Evolutionary conservation across 2,329 filamentous ascomycete genomes (phyloP).

Genomic region (Thermochaetoides dissita): DNA sequence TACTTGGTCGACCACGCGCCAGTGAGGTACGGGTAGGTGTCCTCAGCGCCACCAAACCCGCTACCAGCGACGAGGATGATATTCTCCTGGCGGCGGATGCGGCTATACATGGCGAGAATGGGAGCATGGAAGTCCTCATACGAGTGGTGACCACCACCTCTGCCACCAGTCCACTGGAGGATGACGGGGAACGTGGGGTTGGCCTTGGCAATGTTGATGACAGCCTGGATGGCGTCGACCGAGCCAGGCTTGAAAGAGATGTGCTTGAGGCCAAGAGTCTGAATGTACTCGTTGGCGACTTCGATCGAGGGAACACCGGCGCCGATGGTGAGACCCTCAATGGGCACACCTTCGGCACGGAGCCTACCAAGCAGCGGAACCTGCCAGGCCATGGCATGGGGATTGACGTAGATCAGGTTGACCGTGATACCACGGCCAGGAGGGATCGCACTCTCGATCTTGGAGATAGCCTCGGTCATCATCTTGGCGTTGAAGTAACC

Average conservation of each 20-base stretch:
- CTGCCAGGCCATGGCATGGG: constrained; percentile 82
- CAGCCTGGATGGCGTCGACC: constrained; percentile 71
- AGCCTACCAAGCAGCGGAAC: constrained; percentile 72
- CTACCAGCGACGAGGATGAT: constrained; percentile 81
- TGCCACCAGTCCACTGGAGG: constrained; percentile 87
- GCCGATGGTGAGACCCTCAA: constrained; percentile 84
- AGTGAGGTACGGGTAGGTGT: constrained; percentile 85
- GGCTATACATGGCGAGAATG: constrained; percentile 78
- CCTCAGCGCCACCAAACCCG: constrained; percentile 79
- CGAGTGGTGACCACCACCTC: constrained; percentile 87
- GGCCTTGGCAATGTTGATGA: constrained; percentile 88
- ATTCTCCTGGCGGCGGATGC: constrained; percentile 74
- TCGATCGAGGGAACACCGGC: constrained; percentile 89
- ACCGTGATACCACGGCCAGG: constrained; percentile 76
- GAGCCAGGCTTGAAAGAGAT: constrained; percentile 92
- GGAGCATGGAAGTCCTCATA: constrained; percentile 93
- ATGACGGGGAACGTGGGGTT: constrained; percentile 88
- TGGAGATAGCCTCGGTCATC: constrained; percentile 69
- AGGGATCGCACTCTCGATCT: constrained; percentile 74
- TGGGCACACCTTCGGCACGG: constrained; percentile 72
- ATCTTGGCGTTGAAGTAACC: constrained; percentile 73
- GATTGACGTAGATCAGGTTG: constrained; percentile 86
- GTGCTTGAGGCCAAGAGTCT: constrained; percentile 83
- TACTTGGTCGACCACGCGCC: constrained; percentile 78
- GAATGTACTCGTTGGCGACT: constrained; percentile 84